These are phyloP conservation scores for Isoetes engelmannii DNA, from an alignment of 83 land plant genomes.

Conservation along the genomic window DNA sequence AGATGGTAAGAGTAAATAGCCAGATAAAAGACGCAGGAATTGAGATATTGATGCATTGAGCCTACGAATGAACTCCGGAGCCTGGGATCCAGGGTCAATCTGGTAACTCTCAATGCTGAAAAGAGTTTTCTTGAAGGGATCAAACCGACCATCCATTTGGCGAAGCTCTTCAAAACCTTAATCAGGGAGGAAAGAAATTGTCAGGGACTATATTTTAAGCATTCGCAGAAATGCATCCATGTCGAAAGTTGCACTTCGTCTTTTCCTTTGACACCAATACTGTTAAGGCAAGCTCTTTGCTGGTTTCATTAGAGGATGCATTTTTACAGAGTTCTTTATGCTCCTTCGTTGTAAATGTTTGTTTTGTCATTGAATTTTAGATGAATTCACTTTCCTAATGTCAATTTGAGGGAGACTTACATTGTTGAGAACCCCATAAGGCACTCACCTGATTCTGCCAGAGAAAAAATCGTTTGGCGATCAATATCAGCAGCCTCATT, in stretches of 20 bases:
- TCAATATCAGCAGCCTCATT: conserved; percentile 74
- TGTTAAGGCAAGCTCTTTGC: neutral
- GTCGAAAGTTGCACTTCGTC: neutral
- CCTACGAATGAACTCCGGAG: conserved; percentile 53
- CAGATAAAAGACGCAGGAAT: conserved; percentile 58
- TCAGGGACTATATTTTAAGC: neutral
- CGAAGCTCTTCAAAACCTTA: conserved; percentile 60
- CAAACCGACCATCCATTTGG: conserved; percentile 40
- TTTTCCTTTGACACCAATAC: neutral
- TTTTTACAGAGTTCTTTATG: neutral
- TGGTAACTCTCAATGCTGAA: conserved; percentile 60
- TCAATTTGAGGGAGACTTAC: neutral
- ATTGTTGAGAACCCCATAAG: neutral
- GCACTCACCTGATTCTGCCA: conserved; percentile 54
- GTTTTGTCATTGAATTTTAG: neutral
- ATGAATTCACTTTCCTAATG: neutral
- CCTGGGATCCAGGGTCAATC: conserved; percentile 62
- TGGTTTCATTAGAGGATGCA: neutral
- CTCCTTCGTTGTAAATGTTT: neutral
- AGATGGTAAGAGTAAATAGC: conserved; percentile 43
- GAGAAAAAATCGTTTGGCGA: conserved; percentile 40
- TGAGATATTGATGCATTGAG: conserved; percentile 47
- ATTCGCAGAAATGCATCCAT: neutral
- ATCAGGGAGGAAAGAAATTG: neutral
- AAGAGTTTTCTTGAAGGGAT: conserved; percentile 45